phyloP scores from a whole-genome alignment of 1,284 basidiomycete species.

The Ganoderma boninense region DNA sequence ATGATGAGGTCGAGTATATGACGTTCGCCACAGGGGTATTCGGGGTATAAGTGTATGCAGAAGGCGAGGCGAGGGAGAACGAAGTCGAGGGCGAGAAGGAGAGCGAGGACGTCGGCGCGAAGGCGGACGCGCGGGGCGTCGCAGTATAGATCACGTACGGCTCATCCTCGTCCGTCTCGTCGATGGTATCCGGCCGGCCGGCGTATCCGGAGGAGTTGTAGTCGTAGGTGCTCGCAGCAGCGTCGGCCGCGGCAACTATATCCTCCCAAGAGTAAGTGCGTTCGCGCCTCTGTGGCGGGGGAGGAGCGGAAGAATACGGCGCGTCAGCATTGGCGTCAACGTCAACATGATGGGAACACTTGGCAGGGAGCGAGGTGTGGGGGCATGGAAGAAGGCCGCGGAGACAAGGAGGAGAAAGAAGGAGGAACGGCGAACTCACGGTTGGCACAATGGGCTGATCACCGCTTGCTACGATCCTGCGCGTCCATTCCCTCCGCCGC shows the following conservation, averaged over 20 bases:
- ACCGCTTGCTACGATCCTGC: constrained; percentile 42
- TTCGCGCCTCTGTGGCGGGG: constrained; percentile 23
- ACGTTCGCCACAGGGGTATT: constrained; percentile 26
- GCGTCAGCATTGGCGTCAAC: constrained; percentile 10
- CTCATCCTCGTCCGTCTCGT: constrained; percentile 32
- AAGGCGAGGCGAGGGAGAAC: constrained; percentile 10
- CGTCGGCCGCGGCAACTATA: constrained; percentile 30
- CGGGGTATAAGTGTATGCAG: constrained; percentile 17
- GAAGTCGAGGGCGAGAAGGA: constrained; percentile 15
- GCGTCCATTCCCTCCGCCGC: constrained; percentile 44
- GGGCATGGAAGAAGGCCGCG: constrained; percentile 5
- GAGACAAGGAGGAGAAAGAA: constrained; percentile 13
- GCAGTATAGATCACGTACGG: constrained; percentile 41
- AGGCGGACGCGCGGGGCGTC: constrained; percentile 28
- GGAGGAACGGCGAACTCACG: constrained; percentile 23
- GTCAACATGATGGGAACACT: not conserved
- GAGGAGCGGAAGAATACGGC: not conserved
- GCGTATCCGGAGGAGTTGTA: constrained; percentile 21
- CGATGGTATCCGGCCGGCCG: constrained; percentile 33
- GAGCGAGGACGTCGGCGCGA: constrained; percentile 4
- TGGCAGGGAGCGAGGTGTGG: constrained; percentile 6
- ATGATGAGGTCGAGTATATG: constrained; percentile 27
- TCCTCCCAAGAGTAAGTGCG: constrained; percentile 37
- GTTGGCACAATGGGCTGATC: constrained; percentile 31
- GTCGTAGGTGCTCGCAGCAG: constrained; percentile 22